Evolutionary conservation across 2,329 filamentous ascomycete species (phyloP), one percentile per base, ranked within the genome.

Genomic region (Fusarium algeriense): DNA sequence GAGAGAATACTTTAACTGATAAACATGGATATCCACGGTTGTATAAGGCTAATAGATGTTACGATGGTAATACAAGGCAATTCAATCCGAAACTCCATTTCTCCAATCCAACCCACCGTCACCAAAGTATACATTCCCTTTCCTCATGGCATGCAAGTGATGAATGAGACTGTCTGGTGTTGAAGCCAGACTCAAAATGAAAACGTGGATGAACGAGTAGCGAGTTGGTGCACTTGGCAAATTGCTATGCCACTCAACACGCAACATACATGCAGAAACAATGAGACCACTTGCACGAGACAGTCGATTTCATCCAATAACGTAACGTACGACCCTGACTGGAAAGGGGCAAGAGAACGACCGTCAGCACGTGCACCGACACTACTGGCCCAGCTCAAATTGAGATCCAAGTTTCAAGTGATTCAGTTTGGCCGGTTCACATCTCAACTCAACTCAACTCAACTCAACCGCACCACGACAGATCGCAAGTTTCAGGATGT

Each of bases 401-500:
- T 32, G 60, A 56, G 69, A 37, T 53, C 20, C 30, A 26, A 40
- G n/a, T 41, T 48, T 66, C 45, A 50, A 35, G 28, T 28, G 35
- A 38, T 53, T 64, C 53, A 63, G 60, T 9, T 60, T 60, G 60
- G 72, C 73, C 67, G 68, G 53, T 60, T 67, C 63, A 67, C 69
- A 73, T 63, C 56, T 67, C 60, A 43, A 37, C 44, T 23, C 23
- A 23, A 23, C 23, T 23, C 23, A 23, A 23, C 23, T 37, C 37
- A 74, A 63, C 54, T 62, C 62, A 60, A 45, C 45, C 60, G 52
- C 54, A 55, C 61, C 64, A 59, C 54, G 45, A 60, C 49, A 60
- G 45, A 56, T 73, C 54, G 75, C 55, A 72, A 62, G 58, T 62
- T 69, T 76, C 72, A 71, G 64, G 52, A 73, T 68, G 73, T 74